Base-by-base conservation (phyloP, 768 basidiomycete genomes). In the Ramaria sp. region DNA sequence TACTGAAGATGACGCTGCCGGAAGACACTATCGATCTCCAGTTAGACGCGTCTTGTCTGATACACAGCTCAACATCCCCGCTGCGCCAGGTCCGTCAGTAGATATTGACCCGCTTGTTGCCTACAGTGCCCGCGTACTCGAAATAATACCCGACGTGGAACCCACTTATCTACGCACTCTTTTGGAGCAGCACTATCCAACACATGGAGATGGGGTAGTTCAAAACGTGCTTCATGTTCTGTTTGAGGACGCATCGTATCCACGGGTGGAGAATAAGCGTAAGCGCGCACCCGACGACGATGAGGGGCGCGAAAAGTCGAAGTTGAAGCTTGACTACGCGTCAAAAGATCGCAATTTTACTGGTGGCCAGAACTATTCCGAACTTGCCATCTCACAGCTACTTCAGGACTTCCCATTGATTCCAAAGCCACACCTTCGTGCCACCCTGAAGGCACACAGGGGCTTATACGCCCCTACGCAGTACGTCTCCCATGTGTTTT, bases 121-220 rank as follows among this genome's bases (percentile, higher is more conserved):
- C 16, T 66, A 62, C 42, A 56, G 83, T 28, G 72, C 76, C 1
- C 78, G 72, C 39, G 71, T 87, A 28, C 69, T 84, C 36, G 83
- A 86, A 60, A 76, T 89, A 43, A 64, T 88, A 12, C 87, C 87
- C 0, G 83, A 88, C 59, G 82, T 87, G 22, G 71, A 76, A 20
- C 78, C 81, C 0, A 68, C 71, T 2, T 74, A 87, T 58, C 75
- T 75, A 12, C 62, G 71, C 22, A 57, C 63, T 1, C 76, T 86
- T 30, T 62, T 86, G 28, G 65, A 71, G 36, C 62, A 71, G 42
- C 68, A 76, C 57, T 62, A 75, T 27, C 66, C 70, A 3, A 60
- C 66, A 3, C 65, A 69, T 41, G 53, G 60, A 3, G 68, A 69
- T 0, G 59, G 69, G 13, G 73, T 78, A 39, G 70, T 79, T 36